Base-by-base conservation (phyloP, 345 rosid species). In the Lagerstroemia speciosa region DNA sequence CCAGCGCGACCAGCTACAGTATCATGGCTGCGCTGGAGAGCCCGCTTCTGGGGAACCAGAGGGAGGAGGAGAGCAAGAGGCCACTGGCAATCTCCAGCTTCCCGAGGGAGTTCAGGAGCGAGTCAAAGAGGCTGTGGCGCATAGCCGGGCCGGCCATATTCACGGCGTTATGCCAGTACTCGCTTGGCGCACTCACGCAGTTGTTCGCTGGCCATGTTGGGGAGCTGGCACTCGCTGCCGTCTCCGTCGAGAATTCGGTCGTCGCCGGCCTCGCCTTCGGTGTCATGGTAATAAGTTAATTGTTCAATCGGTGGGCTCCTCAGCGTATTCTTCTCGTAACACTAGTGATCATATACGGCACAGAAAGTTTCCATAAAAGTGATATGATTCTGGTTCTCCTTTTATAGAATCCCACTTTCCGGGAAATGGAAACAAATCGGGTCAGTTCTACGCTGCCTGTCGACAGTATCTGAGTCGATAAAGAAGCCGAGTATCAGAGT, bases 121-220 rank as follows among this genome's bases (percentile, higher is more conserved):
- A 93, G 75, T 93, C 97, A 0, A 81, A 74, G 74, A 81, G 83
- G 79, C 84, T 93, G 8, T 93, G 97, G 98, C 62, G 74, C 45
- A 34, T 93, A 40, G 97, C 96, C 0, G 98, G 98, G 8, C 98
- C 98, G 0, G 94, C 97, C 0, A 93, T 93, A 27, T 87, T 93
- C 78, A 90, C 94, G 0, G 69, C 89, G 37, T 48, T 87, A 15
- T 77, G 85, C 68, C 96, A 93, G 73, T 91, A 90, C 78, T 93
- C 97, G 12, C 85, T 93, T 0, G 98, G 96, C 14, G 97, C 98
- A 9, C 84, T 93, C n/a, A 93, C 97, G 52, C 97, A 86, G 73
- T 89, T 92, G 3, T 89, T 91, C 72, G 83, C 91, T 0, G 98
- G 98, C n/a, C 81, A 62, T 30, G 71, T 90, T 9, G 82, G 89